Base-by-base conservation (phyloP, 768 basidiomycete species). In the Kwoniella sp. region DNA sequence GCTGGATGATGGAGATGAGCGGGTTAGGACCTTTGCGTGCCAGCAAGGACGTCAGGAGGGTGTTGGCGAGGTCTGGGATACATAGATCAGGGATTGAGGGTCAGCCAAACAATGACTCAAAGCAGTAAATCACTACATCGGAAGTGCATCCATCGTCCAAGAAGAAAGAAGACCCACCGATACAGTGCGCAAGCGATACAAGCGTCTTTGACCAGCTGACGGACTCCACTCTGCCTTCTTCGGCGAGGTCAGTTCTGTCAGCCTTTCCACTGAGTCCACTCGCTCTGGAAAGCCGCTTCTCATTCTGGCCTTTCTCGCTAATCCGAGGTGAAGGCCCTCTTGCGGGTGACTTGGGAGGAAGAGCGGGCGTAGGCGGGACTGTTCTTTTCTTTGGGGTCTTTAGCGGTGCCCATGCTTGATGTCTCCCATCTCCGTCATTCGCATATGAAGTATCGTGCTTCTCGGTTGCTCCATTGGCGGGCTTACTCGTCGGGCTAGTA, bases 131-230 rank as follows among this genome's bases (percentile, higher is more conserved):
- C n/a, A n/a, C n/a, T n/a, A n/a, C n/a, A n/a, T n/a, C n/a, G n/a
- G n/a, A n/a, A n/a, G n/a, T n/a, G n/a, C n/a, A n/a, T n/a, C 13
- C 33, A 33, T 33, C 33, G 33, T 33, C 33, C 33, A 6, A 33
- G 33, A 33, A 33, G 5, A 13, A 13, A 21, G 2, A 19, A 30
- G 2, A 48, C 60, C 26, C 44, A 62, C 60, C 60, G 24, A 62
- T 54, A 37, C 60, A 62, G 15, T 22, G 46, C 6, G 59, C 51
- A n/a, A 60, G 36, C 17, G 59, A 13, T 7, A 60, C 37, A n/a
- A 60, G 26, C 12, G 29, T 52, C 51, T 52, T 33, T 26, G 59
- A 53, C 59, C 59, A 60, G n/a, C 36, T 53, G 40, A 49, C 24
- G 9, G 17, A 21, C 12, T 10, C 57, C 46, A 3, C 24, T 30